Evolutionary conservation across 2,329 filamentous ascomycete species (phyloP).

Genomic region (Hypoxylon sp.): DNA sequence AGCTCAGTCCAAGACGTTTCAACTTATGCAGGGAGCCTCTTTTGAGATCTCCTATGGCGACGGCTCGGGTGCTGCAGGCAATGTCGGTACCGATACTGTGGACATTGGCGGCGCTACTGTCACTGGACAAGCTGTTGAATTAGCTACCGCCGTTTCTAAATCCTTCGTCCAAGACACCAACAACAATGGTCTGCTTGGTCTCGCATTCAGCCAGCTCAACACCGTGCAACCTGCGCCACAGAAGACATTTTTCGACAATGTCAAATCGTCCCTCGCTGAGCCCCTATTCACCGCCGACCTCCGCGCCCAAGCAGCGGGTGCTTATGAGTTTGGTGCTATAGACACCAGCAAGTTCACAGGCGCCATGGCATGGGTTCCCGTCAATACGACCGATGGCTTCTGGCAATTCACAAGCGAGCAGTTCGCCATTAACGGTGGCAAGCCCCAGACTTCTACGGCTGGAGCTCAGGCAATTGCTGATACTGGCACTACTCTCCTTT

Average conservation of each 20-base stretch:
- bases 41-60: conserved; percentile 56
- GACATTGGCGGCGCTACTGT: conserved; percentile 54
- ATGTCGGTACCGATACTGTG: conserved; percentile 56
- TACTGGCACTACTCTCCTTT: conserved; percentile 74
- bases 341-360: conserved; percentile 55
- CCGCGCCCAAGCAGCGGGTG: conserved; percentile 52
- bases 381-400: conserved; percentile 56
- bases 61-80: conserved; percentile 54
- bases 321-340: conserved; percentile 59
- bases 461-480: conserved; percentile 67
- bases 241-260: conserved; percentile 57
- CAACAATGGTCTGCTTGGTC: conserved; percentile 55
- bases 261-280: conserved; percentile 50
- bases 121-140: conserved; percentile 53
- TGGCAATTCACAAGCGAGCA: conserved; percentile 57
- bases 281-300: conserved; percentile 57
- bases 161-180: conserved; percentile 54
- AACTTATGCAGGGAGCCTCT: conserved; percentile 50
- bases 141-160: conserved; percentile 51
- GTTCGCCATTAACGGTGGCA: conserved; percentile 52
- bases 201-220: conserved; percentile 55
- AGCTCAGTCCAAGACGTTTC: conserved; percentile 49
- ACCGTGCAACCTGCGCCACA: conserved; percentile 51
- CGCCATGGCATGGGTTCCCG: conserved; percentile 53
- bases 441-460: conserved; percentile 54